phyloP scores from a whole-genome alignment of 352 stramenopile species.

The Plasmopara halstedii region DNA sequence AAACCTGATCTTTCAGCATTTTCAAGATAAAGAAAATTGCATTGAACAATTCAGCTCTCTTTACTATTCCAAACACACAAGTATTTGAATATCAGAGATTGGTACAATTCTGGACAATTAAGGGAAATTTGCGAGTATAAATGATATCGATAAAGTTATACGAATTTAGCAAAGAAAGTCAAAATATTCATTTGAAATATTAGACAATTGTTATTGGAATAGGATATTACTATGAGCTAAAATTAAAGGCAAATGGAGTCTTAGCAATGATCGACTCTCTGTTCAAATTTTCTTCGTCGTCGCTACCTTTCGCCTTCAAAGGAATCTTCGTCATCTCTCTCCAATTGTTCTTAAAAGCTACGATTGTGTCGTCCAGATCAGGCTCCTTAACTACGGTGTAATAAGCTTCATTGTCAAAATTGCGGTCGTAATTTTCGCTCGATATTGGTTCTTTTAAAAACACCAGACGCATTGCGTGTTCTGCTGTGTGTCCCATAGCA shows the following conservation, averaged over 20 bases:
- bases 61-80: too few relatives aligned
- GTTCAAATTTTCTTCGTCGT: conserved; percentile 22
- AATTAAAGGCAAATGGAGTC: conserved; percentile 36
- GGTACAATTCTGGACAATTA: too few relatives aligned
- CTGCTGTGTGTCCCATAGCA: conserved; percentile 34
- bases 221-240: conserved; percentile 14
- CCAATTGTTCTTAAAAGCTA: conserved; percentile 35
- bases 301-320: conserved; percentile 6
- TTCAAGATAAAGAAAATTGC: too few relatives aligned
- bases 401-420: conserved; percentile 56
- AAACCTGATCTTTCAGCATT: too few relatives aligned
- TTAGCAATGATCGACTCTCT: conserved; percentile 8
- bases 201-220: too few relatives aligned
- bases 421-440: conserved; percentile 19
- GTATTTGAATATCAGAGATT: too few relatives aligned
- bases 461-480: conserved; percentile 62
- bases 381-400: conserved; percentile 41
- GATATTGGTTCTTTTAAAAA: conserved; percentile 55
- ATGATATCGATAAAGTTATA: too few relatives aligned
- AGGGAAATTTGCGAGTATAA: too few relatives aligned
- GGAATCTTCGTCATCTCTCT: conserved; percentile 24
- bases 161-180: too few relatives aligned
- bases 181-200: too few relatives aligned
- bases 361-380: conserved; percentile 29
- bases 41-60: too few relatives aligned